phyloP scores from a whole-genome alignment of 1,139 yeast genomes.

The Suhomyces atakaporum region DNA sequence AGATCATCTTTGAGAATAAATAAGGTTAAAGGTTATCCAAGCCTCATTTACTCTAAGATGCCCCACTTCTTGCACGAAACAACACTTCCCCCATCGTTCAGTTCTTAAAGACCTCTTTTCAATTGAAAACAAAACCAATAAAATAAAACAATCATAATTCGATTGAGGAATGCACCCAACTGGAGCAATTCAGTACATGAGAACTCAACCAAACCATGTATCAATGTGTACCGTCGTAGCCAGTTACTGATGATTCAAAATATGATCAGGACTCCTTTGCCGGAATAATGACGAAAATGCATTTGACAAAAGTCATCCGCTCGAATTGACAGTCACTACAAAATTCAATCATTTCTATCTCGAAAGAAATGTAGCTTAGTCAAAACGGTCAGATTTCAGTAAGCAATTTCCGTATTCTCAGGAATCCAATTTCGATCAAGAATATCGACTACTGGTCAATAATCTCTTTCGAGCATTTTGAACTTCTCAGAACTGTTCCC shows the following conservation, averaged over 20 bases:
- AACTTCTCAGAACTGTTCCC: background rate
- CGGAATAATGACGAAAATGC: slow-evolving; percentile 10
- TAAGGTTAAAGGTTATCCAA: slow-evolving; percentile 8
- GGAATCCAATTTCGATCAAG: background rate
- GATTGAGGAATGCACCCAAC: background rate
- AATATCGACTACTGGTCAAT: too few relatives aligned
- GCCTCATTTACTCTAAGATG: background rate
- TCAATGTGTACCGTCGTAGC: background rate
- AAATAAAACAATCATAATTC: slow-evolving; percentile 6
- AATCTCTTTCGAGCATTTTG: background rate
- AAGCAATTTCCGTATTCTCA: slow-evolving; percentile 5
- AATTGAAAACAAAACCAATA: slow-evolving; percentile 11
- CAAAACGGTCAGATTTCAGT: slow-evolving; percentile 1
- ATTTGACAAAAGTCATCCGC: background rate
- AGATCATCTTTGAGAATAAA: slow-evolving; percentile 4
- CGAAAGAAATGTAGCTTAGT: background rate
- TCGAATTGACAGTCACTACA: background rate
- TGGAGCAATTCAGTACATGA: background rate
- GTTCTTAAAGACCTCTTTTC: slow-evolving; percentile 11
- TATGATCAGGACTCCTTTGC: slow-evolving; percentile 1
- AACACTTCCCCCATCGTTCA: slow-evolving; percentile 4
- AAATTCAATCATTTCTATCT: background rate
- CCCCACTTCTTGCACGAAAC: slow-evolving; percentile 9
- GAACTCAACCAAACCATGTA: slow-evolving; percentile 1
- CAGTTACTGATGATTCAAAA: background rate